Conservation (phyloP, 371 early-diverging fungal genomes). For the Mucor mucedo region DNA sequence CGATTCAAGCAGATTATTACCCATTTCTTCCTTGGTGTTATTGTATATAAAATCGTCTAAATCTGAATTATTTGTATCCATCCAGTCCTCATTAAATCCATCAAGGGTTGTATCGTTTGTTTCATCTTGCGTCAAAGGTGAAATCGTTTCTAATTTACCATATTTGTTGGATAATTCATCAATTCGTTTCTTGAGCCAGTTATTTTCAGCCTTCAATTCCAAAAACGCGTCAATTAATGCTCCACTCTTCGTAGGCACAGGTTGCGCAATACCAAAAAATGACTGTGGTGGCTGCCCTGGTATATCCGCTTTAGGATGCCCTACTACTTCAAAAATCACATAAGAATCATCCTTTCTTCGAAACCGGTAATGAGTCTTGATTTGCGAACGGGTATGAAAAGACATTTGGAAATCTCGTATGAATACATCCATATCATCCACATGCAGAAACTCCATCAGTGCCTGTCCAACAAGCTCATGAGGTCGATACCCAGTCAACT, state of each 20-base stretch:
- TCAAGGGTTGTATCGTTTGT: constrained; percentile 1
- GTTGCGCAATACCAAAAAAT: constrained; percentile 60
- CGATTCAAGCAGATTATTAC: background rate
- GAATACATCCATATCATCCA: constrained; percentile 62
- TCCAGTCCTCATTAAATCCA: constrained; percentile 7
- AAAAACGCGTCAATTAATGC: constrained; percentile 57
- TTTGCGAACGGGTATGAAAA: constrained; percentile 46
- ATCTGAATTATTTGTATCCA: constrained; percentile 11
- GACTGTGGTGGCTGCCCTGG: constrained; percentile 42
- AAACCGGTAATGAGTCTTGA: constrained; percentile 54
- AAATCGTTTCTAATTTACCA: background rate
- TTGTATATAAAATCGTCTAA: constrained; percentile 7
- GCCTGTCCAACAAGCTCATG: constrained; percentile 63
- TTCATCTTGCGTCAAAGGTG: background rate
- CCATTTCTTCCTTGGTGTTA: constrained; percentile 6
- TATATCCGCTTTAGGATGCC: constrained; percentile 46
- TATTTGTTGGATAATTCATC: constrained; percentile 26
- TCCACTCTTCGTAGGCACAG: constrained; percentile 55
- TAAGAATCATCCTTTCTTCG: constrained; percentile 56
- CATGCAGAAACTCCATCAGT: constrained; percentile 63
- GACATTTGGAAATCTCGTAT: constrained; percentile 54
- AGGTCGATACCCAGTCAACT: constrained; percentile 61
- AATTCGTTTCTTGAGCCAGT: constrained; percentile 45
- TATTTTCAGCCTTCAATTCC: constrained; percentile 63
- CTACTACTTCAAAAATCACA: constrained; percentile 54